Evolutionary conservation across 2,329 filamentous ascomycete species (phyloP).

Genomic region (Phoma sp.): DNA sequence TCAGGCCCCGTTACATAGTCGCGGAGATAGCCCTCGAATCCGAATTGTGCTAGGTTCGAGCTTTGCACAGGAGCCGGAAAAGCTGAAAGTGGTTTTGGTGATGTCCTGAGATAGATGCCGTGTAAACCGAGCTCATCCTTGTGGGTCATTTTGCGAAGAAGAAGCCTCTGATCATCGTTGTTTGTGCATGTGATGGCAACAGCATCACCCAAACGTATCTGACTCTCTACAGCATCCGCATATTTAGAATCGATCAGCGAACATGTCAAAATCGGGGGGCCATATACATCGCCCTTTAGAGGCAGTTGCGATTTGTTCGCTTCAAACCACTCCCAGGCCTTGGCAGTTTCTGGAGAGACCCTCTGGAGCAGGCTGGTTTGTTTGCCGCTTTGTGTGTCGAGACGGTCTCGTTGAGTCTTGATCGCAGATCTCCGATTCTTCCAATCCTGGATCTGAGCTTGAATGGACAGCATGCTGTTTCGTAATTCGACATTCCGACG

Average conservation of each 20-base stretch:
- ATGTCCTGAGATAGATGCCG: slow-evolving; percentile 73
- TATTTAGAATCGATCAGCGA: slow-evolving; percentile 76
- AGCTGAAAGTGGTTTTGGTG: slow-evolving; percentile 58
- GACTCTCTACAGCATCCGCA: slow-evolving; percentile 64
- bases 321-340: slow-evolving; percentile 83
- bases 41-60: slow-evolving; percentile 62
- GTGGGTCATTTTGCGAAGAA: slow-evolving; percentile 70
- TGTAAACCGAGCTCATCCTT: slow-evolving; percentile 63
- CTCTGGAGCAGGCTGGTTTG: slow-evolving; percentile 64
- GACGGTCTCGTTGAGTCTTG: slow-evolving; percentile 18
- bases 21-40: slow-evolving; percentile 80
- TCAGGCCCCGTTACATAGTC: slow-evolving; percentile 82
- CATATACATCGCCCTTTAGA: slow-evolving; percentile 79
- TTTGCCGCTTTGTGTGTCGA: slow-evolving; percentile 48
- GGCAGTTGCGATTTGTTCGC: slow-evolving; percentile 62
- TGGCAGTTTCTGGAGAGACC: slow-evolving; percentile 67
- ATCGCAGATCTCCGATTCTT: slow-evolving; percentile 36
- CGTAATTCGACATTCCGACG: slow-evolving; percentile 51
- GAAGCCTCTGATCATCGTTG: slow-evolving; percentile 72
- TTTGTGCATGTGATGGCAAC: slow-evolving; percentile 76
- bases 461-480: slow-evolving; percentile 42
- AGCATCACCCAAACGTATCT: slow-evolving; percentile 61
- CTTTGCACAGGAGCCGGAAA: slow-evolving; percentile 62
- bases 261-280: slow-evolving; percentile 80
- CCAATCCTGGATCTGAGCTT: slow-evolving; percentile 16